phyloP scores from a whole-genome alignment of 441 rosid genomes.

The Theobroma grandiflorum region DNA sequence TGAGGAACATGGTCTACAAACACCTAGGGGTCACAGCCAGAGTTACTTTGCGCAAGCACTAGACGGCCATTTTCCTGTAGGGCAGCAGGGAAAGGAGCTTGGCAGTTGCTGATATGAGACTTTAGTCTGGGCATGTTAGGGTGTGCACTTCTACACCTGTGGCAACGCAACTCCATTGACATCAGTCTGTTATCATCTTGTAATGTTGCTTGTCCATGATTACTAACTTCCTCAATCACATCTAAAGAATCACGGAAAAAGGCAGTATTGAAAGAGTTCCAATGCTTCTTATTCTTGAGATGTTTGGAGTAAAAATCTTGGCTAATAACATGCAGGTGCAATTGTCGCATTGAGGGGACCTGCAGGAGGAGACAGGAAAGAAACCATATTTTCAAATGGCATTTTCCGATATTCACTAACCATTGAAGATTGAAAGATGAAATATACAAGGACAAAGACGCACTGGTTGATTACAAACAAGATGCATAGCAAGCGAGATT shows the following conservation, averaged over 20 bases:
- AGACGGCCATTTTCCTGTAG: conserved; percentile 60
- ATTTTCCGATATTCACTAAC: neutral
- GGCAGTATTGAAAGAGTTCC: conserved; percentile 86
- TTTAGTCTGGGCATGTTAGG: conserved; percentile 87
- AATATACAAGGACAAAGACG: neutral
- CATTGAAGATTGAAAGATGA: neutral
- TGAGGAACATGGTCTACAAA: neutral
- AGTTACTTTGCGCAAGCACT: conserved; percentile 33
- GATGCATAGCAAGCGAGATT: neutral
- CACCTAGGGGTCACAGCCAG: neutral
- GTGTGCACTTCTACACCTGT: conserved; percentile 86
- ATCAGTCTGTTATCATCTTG: conserved; percentile 51
- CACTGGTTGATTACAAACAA: neutral
- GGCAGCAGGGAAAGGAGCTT: conserved; percentile 55
- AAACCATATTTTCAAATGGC: neutral
- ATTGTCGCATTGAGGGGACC: conserved; percentile 90
- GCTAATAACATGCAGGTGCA: conserved; percentile 95
- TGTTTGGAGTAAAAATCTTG: conserved; percentile 85
- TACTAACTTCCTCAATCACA: conserved; percentile 73
- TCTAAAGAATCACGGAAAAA: conserved; percentile 88
- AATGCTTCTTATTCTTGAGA: conserved; percentile 91
- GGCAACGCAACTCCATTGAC: conserved; percentile 84
- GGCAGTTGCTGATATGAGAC: conserved; percentile 66
- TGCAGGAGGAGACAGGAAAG: conserved; percentile 35
- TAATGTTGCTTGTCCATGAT: conserved; percentile 60